These are phyloP conservation scores for Teunomyces kruisii DNA, from an alignment of 805 yeast species.

Conservation along the genomic window DNA sequence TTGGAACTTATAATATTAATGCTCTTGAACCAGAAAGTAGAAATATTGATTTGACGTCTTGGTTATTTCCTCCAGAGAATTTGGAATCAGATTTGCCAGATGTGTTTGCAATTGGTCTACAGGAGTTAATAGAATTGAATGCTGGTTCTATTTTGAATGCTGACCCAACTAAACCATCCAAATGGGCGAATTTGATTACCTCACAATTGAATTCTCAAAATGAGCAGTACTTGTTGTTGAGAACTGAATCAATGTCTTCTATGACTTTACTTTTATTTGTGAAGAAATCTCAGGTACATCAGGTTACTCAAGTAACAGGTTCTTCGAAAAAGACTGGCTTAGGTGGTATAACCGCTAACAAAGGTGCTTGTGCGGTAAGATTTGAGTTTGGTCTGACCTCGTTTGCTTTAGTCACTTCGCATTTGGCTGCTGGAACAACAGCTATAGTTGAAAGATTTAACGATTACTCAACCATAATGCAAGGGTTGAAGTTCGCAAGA, in stretches of 20 bases:
- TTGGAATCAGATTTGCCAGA: constrained; percentile 54
- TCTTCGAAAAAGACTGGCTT: constrained; percentile 92
- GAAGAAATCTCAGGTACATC: constrained; percentile 46
- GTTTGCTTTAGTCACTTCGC: constrained; percentile 83
- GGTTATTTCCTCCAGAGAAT: constrained; percentile 78
- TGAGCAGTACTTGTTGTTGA: constrained; percentile 55
- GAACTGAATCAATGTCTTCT: constrained; percentile 78
- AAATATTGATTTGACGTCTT: constrained; percentile 59
- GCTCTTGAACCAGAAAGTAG: constrained; percentile 53
- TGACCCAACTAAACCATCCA: constrained; percentile 71
- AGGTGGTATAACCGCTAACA: constrained; percentile 96
- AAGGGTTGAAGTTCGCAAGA: constrained; percentile 76
- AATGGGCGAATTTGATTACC: constrained; percentile 74
- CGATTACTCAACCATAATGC: constrained; percentile 74
- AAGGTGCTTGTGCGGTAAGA: constrained; percentile 93
- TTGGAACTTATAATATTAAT: constrained; percentile 87
- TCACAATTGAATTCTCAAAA: constrained; percentile 54
- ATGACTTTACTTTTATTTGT: constrained; percentile 63
- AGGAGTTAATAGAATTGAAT: constrained; percentile 89
- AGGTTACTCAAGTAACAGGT: constrained; percentile 86
- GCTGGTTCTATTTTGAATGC: constrained; percentile 88
- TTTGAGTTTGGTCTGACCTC: constrained; percentile 52
- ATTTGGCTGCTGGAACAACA: constrained; percentile 87
- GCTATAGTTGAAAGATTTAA: constrained; percentile 83
- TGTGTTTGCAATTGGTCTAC: constrained; percentile 85